phyloP scores from a whole-genome alignment of 116 monocot genomes.

The Cymodocea nodosa region DNA sequence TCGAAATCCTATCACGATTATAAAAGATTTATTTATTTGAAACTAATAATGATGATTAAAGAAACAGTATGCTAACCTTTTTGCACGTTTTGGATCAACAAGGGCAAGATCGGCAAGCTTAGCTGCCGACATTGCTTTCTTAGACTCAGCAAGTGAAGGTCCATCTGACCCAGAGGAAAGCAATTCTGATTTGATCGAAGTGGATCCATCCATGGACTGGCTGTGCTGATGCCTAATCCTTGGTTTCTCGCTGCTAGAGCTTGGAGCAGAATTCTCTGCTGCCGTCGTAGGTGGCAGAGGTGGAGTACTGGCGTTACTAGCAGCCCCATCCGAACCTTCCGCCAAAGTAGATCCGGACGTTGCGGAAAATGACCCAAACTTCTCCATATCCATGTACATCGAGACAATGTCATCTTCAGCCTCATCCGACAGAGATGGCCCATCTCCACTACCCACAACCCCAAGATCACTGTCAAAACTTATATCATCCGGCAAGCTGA shows the following conservation, averaged over 20 bases:
- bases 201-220: constrained; percentile 49
- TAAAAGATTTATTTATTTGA: too few species aligned
- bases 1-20: too few species aligned
- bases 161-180: constrained; percentile 25
- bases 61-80: constrained; percentile 28
- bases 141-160: constrained; percentile 31
- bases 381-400: constrained; percentile 78
- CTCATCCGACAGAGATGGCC: constrained; percentile 56
- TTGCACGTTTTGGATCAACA: constrained; percentile 81
- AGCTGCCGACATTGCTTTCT: constrained; percentile 68
- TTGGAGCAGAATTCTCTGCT: constrained; percentile 8
- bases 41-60: too few species aligned
- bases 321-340: neutral
- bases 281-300: neutral
- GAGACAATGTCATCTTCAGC: constrained; percentile 75
- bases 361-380: constrained; percentile 22
- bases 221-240: constrained; percentile 79
- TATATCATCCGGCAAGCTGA: constrained; percentile 84
- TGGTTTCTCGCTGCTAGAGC: constrained; percentile 15
- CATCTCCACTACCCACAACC: constrained; percentile 34
- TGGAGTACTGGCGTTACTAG: neutral
- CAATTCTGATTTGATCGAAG: constrained; percentile 38
- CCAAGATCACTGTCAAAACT: constrained; percentile 73
- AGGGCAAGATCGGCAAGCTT: constrained; percentile 75
- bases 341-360: constrained; percentile 2